Evolutionary conservation across 1,284 basidiomycete species (phyloP), one percentile per base, ranked within the genome.

Genomic region (Mycena sp.): DNA sequence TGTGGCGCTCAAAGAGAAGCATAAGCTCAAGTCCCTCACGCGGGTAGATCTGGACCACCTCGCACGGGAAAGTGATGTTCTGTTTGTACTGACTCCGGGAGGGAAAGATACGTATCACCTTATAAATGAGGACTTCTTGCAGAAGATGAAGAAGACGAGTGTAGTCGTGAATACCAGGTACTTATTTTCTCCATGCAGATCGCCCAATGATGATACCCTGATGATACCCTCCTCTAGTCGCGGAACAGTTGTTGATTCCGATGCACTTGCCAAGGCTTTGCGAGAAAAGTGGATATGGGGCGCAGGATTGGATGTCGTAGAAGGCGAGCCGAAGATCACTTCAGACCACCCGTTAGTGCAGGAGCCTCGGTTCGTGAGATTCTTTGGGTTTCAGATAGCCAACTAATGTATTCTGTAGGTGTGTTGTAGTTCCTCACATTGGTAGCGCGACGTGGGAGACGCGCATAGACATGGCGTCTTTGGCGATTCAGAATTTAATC

Each of bases 261-360:
- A 92, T 41, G 96, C 96, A 10, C 85, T 99, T 10, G 91, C 91
- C 1, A 87, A 85, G 63, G 96, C 96, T 0, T 78, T 99, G 46
- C 79, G 81, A 49, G 85, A 90, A 65, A 85, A 85, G 2, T 88
- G 89, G 84, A 92, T 99, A 43, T 97, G 92, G 82, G 96, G 90
- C 23, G 97, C 97, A 0, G 97, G 94, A 0, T 72, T 99, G 6
- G 97, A 99, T 75, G 97, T 99, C 32, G 88, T 98, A 12, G 94
- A 96, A 68, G 94, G 94, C 30, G 97, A 99, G 76, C 97, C 97
- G 0, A 79, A 91, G 49, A 83, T 99, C 30, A 72, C 77, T 0
- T 76, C 80, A 2, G 89, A 93, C 69, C 95, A 99, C 75, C 89
- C 92, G 1, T 77, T 98, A 44, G 87, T 98, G 37, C 85, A 85